Percentiles rank a stretch among this genome's conserved stretches.
Evolutionary conservation across 305 asterid genomes (phyloP).

Genomic region (Fraxinus baroniana): DNA sequence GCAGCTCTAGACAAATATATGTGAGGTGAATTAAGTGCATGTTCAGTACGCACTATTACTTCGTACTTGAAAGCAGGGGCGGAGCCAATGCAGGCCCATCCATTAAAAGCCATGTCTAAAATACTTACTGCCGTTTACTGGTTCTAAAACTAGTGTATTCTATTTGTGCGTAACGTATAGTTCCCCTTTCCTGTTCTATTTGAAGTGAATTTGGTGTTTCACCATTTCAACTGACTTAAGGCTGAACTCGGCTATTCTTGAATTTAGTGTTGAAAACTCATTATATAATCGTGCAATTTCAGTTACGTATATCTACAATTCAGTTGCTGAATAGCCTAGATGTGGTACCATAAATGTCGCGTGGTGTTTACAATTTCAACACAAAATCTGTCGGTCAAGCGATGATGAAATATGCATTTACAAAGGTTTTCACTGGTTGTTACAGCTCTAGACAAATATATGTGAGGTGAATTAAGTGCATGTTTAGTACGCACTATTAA

Average conservation of each 20-base stretch:
- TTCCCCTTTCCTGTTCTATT: neutral
- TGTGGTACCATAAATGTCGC: neutral
- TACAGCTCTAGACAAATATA: neutral
- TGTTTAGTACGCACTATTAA: neutral
- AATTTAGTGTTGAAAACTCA: neutral
- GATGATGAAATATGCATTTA: neutral
- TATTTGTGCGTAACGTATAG: neutral
- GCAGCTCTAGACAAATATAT: neutral
- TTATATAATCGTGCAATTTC: neutral
- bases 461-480: neutral
- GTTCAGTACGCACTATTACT: neutral
- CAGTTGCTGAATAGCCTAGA: neutral
- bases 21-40: neutral
- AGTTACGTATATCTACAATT: neutral
- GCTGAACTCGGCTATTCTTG: neutral
- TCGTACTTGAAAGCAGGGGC: neutral
- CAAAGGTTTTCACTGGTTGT: neutral
- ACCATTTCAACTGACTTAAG: neutral
- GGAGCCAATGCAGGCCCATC: too few species aligned
- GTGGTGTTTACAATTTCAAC: neutral
- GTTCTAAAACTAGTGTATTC: neutral
- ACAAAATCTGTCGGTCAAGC: neutral
- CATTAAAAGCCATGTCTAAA: too few species aligned
- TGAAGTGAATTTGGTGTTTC: neutral
- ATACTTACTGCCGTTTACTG: too few species aligned